These are phyloP conservation scores for Cardamine resedifolia DNA, from an alignment of 345 rosid species.

Conservation along the genomic window DNA sequence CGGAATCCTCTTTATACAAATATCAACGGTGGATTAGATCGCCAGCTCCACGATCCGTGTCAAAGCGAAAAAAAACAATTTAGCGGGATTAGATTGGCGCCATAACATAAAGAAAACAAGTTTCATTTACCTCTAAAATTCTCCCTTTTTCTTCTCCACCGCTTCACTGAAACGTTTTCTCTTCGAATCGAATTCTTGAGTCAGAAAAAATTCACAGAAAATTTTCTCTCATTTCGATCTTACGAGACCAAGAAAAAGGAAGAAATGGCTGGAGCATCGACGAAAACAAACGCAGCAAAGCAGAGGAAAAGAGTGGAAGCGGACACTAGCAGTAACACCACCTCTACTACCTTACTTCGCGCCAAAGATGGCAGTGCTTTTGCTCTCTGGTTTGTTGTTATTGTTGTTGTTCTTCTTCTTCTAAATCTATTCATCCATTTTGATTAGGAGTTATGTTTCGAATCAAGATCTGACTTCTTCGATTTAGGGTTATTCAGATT, in stretches of 20 bases:
- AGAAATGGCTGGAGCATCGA: slow-evolving; percentile 42
- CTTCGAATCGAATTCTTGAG: slow-evolving; percentile 10
- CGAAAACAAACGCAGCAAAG: slow-evolving; percentile 50
- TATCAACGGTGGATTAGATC: not conserved
- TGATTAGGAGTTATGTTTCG: not conserved
- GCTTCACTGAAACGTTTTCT: not conserved
- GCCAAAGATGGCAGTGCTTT: slow-evolving; percentile 91
- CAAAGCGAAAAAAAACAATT: not conserved
- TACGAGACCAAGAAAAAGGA: not conserved
- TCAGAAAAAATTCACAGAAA: not conserved
- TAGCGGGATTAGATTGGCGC: slow-evolving; percentile 32
- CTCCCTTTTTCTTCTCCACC: slow-evolving; percentile 21
- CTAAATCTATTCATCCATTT: not conserved
- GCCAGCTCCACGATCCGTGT: slow-evolving; percentile 25
- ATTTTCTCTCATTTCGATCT: not conserved
- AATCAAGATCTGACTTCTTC: not conserved
- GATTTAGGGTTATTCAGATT: not conserved
- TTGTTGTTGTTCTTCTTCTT: too few species aligned
- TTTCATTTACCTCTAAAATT: slow-evolving; percentile 36
- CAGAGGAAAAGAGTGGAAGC: slow-evolving; percentile 86
- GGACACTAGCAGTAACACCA: slow-evolving; percentile 14
- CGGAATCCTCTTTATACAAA: not conserved
- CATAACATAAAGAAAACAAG: not conserved
- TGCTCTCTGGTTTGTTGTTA: slow-evolving; percentile 64
- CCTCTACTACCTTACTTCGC: slow-evolving; percentile 52